Conservation (phyloP, 345 rosid species). For the Raphanus sativus region DNA sequence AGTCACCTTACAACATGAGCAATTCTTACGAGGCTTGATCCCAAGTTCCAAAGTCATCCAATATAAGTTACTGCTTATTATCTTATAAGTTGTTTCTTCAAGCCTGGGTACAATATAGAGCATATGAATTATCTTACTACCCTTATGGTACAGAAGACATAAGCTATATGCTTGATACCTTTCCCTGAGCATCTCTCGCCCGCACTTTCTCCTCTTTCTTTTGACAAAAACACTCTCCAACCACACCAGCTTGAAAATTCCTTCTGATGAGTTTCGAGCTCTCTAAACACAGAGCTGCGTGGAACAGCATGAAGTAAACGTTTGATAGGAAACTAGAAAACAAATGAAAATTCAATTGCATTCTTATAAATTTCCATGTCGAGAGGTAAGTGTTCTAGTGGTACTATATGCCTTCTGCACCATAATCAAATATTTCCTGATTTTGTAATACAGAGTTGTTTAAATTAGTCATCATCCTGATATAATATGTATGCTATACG, state of each 20-base stretch:
- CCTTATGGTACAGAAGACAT: too few relatives aligned
- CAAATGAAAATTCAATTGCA: background rate
- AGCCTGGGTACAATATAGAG: background rate
- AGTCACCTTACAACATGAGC: constrained; percentile 27
- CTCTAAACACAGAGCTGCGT: constrained; percentile 76
- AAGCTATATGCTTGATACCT: too few relatives aligned
- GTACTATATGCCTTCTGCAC: too few relatives aligned
- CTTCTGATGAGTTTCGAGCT: constrained; percentile 61
- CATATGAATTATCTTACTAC: too few relatives aligned
- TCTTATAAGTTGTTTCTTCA: constrained; percentile 22
- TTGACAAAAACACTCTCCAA: constrained; percentile 64
- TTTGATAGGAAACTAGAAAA: too few relatives aligned
- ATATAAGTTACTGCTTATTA: background rate
- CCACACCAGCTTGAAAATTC: constrained; percentile 85
- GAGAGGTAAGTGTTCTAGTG: too few relatives aligned
- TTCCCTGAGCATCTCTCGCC: constrained; percentile 42
- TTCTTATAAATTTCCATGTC: too few relatives aligned
- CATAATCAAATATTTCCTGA: too few relatives aligned
- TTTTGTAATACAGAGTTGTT: too few relatives aligned
- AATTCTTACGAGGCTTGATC: constrained; percentile 19
- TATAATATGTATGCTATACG: too few relatives aligned
- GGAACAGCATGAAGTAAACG: background rate
- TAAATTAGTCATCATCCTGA: too few relatives aligned
- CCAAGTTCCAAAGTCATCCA: constrained; percentile 18
- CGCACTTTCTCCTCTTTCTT: constrained; percentile 62